Conservation (phyloP, 148 eudicot genomes). For the Rhododendron vialii region DNA sequence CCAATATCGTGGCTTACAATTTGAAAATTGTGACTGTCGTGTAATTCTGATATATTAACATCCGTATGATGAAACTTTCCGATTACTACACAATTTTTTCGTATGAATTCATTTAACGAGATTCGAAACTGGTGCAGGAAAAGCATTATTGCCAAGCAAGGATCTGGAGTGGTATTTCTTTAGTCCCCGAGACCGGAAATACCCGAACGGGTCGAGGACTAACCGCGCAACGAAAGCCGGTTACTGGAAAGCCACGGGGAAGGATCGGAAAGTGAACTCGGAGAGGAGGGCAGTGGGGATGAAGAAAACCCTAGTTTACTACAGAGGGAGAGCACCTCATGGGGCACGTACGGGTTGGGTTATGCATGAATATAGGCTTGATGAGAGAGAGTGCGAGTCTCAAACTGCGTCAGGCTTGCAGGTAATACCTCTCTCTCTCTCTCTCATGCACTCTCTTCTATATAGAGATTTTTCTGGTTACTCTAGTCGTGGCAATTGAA, state of each 20-base stretch:
- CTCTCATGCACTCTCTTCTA: background rate
- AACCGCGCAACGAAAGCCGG: slow-evolving; percentile 87
- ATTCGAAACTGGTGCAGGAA: slow-evolving; percentile 33
- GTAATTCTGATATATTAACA: no score
- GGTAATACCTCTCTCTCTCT: background rate
- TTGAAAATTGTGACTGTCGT: no score
- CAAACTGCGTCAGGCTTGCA: background rate
- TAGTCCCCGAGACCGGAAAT: slow-evolving; percentile 83
- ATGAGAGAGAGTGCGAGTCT: slow-evolving; percentile 69
- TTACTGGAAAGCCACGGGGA: slow-evolving; percentile 92
- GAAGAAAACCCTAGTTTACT: slow-evolving; percentile 64
- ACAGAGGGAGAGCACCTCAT: slow-evolving; percentile 87
- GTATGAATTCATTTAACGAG: background rate
- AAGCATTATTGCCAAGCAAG: slow-evolving; percentile 82
- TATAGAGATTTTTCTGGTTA: no score
- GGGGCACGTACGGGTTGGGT: slow-evolving; percentile 83
- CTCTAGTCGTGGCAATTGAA: no score
- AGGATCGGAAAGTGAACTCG: slow-evolving; percentile 75
- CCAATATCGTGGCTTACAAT: background rate
- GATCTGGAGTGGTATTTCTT: slow-evolving; percentile 92
- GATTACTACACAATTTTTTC: background rate
- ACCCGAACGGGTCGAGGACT: slow-evolving; percentile 87
- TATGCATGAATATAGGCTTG: slow-evolving; percentile 86
- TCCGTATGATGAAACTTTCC: no score
- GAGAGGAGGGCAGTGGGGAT: slow-evolving; percentile 64